Conservation (phyloP, 2,329 filamentous ascomycete genomes). For the Aspergillus sp. region DNA sequence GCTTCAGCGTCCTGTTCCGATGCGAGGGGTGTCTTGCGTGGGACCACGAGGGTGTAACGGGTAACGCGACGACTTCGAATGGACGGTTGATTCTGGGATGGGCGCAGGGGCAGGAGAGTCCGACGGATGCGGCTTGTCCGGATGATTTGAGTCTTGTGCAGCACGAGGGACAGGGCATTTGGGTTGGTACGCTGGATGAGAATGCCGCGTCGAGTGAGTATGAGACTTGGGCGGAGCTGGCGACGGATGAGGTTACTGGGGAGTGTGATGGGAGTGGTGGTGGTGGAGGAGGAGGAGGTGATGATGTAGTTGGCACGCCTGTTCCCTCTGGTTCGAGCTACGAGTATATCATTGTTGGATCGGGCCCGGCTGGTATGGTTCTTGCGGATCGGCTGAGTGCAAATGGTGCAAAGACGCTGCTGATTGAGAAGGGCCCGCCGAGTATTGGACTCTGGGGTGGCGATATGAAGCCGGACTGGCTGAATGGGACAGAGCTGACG, state of each 20-base stretch:
- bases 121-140: slow-evolving; percentile 44
- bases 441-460: slow-evolving; percentile 67
- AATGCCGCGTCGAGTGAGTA: slow-evolving; percentile 45
- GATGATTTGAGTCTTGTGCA: slow-evolving; percentile 54
- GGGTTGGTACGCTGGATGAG: slow-evolving; percentile 49
- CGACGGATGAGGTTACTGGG: slow-evolving; percentile 23
- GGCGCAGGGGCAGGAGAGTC: slow-evolving; percentile 49
- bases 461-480: slow-evolving; percentile 61
- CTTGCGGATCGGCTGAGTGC: slow-evolving; percentile 61
- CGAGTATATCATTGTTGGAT: slow-evolving; percentile 50
- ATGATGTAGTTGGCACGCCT: slow-evolving; percentile 1
- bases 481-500: slow-evolving; percentile 53
- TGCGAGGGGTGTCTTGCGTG: slow-evolving; percentile 60
- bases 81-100: slow-evolving; percentile 55
- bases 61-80: slow-evolving; percentile 46
- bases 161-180: slow-evolving; percentile 54
- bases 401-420: slow-evolving; percentile 63
- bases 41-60: slow-evolving; percentile 50
- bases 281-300: background rate
- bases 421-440: slow-evolving; percentile 61
- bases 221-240: slow-evolving; percentile 29
- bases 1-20: slow-evolving; percentile 65
- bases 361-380: slow-evolving; percentile 54
- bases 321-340: slow-evolving; percentile 13
- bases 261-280: slow-evolving; percentile 6